phyloP scores from a whole-genome alignment of 225 moss, liverwort and hornwort genomes.

The Pseudisothecium myosuroides region DNA sequence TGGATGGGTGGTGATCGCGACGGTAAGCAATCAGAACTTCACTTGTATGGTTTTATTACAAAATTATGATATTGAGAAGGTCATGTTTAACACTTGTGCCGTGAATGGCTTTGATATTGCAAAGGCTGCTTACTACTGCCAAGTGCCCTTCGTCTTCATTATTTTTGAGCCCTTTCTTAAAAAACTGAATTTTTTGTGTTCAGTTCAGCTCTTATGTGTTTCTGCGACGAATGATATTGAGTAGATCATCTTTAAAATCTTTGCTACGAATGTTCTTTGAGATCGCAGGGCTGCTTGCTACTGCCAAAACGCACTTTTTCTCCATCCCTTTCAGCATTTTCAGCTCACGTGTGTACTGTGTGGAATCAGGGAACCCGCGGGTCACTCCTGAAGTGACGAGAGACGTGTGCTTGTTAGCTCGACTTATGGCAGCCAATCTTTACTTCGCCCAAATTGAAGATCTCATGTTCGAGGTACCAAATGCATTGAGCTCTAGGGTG shows the following conservation, averaged over 20 bases:
- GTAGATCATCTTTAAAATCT: not conserved
- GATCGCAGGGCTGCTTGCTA: not conserved
- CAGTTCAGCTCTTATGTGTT: not conserved
- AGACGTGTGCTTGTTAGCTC: conserved; percentile 53
- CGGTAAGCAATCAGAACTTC: conserved; percentile 1
- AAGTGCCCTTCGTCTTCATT: not conserved
- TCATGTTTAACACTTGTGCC: not conserved
- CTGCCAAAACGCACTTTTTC: not conserved
- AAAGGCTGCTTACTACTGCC: not conserved
- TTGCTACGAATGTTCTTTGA: not conserved
- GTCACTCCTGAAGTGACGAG: conserved; percentile 57
- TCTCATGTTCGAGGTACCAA: conserved; percentile 50
- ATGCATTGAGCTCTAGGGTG: not conserved
- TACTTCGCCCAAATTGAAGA: conserved; percentile 55
- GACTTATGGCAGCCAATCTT: conserved; percentile 52
- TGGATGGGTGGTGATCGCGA: conserved; percentile 79
- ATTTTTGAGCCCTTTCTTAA: not conserved
- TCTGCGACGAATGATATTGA: not conserved
- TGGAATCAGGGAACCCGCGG: conserved; percentile 40
- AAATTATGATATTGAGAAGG: not conserved
- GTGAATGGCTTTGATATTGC: not conserved
- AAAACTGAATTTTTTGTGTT: not conserved
- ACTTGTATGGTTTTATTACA: not conserved
- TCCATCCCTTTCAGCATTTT: not conserved
- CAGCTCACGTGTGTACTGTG: not conserved